Percentiles rank a stretch among this genome's conserved stretches.
phyloP scores from a whole-genome alignment of 1,284 basidiomycete genomes.

The Ustilago vetiveriae region DNA sequence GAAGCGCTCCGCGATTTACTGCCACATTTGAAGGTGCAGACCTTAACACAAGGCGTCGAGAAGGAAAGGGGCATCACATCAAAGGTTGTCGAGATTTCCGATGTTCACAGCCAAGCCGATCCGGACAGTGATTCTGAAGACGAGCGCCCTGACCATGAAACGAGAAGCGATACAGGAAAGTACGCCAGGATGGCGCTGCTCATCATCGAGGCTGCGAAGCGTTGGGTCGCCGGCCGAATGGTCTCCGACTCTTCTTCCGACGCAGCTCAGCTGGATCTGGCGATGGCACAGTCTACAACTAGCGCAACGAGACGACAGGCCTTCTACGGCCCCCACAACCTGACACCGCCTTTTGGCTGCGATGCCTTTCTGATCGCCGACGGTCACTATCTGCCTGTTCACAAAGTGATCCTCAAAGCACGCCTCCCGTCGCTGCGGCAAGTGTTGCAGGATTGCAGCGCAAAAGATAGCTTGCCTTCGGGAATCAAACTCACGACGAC shows the following conservation, averaged over 20 bases:
- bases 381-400: conserved; percentile 73
- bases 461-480: conserved; percentile 13
- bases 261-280: background rate
- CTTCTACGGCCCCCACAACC: conserved; percentile 48
- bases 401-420: conserved; percentile 75
- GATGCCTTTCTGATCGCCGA: conserved; percentile 73
- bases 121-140: conserved; percentile 67
- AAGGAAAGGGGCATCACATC: conserved; percentile 46
- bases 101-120: conserved; percentile 58
- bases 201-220: conserved; percentile 69
- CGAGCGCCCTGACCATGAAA: conserved; percentile 13
- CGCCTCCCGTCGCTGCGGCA: conserved; percentile 72
- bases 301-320: conserved; percentile 18
- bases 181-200: conserved; percentile 47
- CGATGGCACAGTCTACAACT: background rate
- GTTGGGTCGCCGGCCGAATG: conserved; percentile 68
- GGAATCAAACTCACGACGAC: conserved; percentile 29
- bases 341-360: conserved; percentile 70
- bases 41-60: conserved; percentile 28
- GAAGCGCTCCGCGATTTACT: conserved; percentile 73
- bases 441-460: conserved; percentile 21
- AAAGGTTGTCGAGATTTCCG: conserved; percentile 45
- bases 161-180: conserved; percentile 17
- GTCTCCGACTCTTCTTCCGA: conserved; percentile 51
- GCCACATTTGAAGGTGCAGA: conserved; percentile 55